Base-by-base conservation (phyloP, 352 stramenopile genomes). In the Ochromonadaceae sp. region DNA sequence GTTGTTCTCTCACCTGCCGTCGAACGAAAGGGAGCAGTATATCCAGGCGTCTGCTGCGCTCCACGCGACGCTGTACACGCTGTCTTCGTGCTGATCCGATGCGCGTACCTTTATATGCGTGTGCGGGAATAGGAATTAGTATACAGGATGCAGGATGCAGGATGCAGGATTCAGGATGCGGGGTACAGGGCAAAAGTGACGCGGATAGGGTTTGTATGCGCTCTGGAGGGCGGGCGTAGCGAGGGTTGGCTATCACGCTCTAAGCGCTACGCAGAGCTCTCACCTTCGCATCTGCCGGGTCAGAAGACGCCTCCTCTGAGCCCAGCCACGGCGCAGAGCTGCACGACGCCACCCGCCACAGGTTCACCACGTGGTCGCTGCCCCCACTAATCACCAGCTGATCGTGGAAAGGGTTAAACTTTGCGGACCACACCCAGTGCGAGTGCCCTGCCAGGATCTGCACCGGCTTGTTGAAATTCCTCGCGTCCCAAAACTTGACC, bases 351-450 rank as follows among this genome's bases (percentile, higher is more conserved):
- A 97, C 82, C 56, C 92, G 79, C 91, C 91, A 98, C 26, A 98
- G 73, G 67, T 92, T 92, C 2, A 95, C 76, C 28, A 87, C 78
- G 14, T 78, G 77, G 77, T 98, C 93, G 0, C 87, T 95, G 50
- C 93, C 91, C 25, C 72, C 78, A 58, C 69, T 63, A 9, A 97
- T 68, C 31, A 98, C 69, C 25, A 98, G 78, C 71, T 98, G 92
- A 77, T 98, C 93, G 74, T 98, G 89, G 72, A 93, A 97, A 3
- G 86, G 88, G 76, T 98, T 98, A 78, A 96, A 98, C n/a, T 76
- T 74, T 17, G 92, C 84, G 49, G 73, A 78, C 40, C 76, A 88
- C 30, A 89, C 76, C 80, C 88, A 72, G 76, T 98, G 89, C 28
- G 71, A 80, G 77, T 98, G 93, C 30, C 87, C 88, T 3, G 76